phyloP scores from a whole-genome alignment of 139 green algal genomes.

The Chlamydomonas incerta region DNA sequence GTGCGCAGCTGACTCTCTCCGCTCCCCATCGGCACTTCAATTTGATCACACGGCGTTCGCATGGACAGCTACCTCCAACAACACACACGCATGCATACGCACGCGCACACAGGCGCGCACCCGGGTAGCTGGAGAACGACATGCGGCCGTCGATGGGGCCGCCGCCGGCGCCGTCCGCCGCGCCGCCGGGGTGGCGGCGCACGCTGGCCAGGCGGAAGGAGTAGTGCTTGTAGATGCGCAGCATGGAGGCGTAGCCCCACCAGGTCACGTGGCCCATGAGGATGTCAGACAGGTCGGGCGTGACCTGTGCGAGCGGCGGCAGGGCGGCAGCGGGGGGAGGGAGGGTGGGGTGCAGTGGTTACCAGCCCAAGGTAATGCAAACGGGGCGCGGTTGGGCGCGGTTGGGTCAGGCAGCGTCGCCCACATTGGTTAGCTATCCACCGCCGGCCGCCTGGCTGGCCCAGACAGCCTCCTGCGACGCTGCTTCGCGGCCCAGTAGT shows the following conservation, averaged over 20 bases:
- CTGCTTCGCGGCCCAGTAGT: too few relatives aligned
- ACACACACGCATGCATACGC: neutral
- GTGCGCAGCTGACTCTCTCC: too few relatives aligned
- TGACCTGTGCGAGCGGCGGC: slow-evolving; percentile 39
- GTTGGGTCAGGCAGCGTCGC: too few relatives aligned
- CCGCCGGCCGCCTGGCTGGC: too few relatives aligned
- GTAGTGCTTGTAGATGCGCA: slow-evolving; percentile 83
- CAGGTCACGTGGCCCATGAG: slow-evolving; percentile 77
- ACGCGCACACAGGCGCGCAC: neutral
- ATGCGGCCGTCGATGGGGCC: slow-evolving; percentile 38
- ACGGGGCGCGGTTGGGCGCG: too few relatives aligned
- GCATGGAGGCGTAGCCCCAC: slow-evolving; percentile 73
- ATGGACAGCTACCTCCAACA: too few relatives aligned
- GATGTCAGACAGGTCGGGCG: slow-evolving; percentile 61
- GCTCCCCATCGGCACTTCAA: too few relatives aligned
- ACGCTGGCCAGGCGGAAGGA: slow-evolving; percentile 48
- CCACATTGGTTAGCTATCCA: too few relatives aligned
- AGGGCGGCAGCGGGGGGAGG: neutral
- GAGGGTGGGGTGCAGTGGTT: neutral
- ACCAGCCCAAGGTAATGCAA: too few relatives aligned
- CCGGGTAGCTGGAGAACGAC: slow-evolving; percentile 77
- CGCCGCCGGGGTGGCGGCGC: neutral
- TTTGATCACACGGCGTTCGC: too few relatives aligned
- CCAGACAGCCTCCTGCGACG: too few relatives aligned
- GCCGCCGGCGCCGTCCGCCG: neutral